Evolutionary conservation across 1,139 yeast genomes (phyloP).

Genomic region (Hansenula lynferdii): DNA sequence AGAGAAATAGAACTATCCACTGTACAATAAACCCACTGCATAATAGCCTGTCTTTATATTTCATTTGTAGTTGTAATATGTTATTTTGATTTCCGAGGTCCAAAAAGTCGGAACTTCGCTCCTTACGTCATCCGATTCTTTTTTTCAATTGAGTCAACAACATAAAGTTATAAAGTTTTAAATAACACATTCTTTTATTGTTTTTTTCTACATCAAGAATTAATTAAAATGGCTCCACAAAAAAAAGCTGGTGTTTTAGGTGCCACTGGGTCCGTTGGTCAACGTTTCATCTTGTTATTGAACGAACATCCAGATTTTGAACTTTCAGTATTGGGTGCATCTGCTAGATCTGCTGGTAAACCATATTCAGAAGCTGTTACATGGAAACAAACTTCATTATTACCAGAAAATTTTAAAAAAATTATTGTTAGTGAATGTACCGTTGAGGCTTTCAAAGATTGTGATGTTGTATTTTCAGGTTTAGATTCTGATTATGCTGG

Average conservation of each 20-base stretch:
- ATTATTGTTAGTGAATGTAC: slow-evolving; percentile 75
- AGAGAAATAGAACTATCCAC: not conserved
- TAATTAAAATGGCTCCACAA: slow-evolving; percentile 13
- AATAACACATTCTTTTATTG: too few relatives aligned
- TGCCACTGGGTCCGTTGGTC: slow-evolving; percentile 98
- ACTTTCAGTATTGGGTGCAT: slow-evolving; percentile 84
- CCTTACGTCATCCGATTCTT: too few relatives aligned
- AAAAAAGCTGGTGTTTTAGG: slow-evolving; percentile 78
- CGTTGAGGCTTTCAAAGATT: slow-evolving; percentile 70
- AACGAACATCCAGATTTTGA: slow-evolving; percentile 89
- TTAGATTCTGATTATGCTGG: slow-evolving; percentile 94
- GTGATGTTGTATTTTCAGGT: slow-evolving; percentile 95
- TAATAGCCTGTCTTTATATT: not conserved
- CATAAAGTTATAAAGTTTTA: too few relatives aligned
- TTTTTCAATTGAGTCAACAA: too few relatives aligned
- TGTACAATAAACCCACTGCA: not conserved
- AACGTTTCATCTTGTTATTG: slow-evolving; percentile 81
- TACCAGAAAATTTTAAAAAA: slow-evolving; percentile 64
- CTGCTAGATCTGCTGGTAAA: slow-evolving; percentile 91
- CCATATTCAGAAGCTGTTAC: slow-evolving; percentile 77
- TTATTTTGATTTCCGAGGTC: too few relatives aligned
- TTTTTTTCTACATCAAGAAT: too few relatives aligned
- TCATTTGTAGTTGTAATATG: too few relatives aligned
- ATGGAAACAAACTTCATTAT: slow-evolving; percentile 89
- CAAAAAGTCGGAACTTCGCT: too few relatives aligned